These are phyloP conservation scores for Malus asiatica DNA, from an alignment of 306 rosid genomes.

Conservation along the genomic window DNA sequence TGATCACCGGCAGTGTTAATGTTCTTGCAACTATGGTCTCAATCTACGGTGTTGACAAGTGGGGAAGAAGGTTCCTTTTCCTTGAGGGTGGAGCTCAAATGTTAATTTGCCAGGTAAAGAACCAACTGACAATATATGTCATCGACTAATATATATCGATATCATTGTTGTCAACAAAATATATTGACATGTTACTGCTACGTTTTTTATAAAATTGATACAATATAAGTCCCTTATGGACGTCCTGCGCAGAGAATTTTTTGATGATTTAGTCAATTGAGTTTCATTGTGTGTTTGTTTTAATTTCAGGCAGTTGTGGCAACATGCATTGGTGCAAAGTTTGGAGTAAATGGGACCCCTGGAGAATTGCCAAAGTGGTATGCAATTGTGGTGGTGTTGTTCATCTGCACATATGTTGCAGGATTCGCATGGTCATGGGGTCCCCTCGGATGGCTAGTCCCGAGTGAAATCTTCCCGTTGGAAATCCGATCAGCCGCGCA, in stretches of 20 bases:
- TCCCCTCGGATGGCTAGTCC: constrained; percentile 92
- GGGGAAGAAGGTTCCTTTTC: constrained; percentile 87
- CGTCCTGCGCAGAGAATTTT: background rate
- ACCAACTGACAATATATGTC: too few relatives aligned
- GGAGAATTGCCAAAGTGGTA: constrained; percentile 81
- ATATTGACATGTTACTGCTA: background rate
- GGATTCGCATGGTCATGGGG: constrained; percentile 99
- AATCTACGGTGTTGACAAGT: constrained; percentile 75
- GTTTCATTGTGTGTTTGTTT: background rate
- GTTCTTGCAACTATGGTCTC: constrained; percentile 63
- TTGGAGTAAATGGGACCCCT: constrained; percentile 59
- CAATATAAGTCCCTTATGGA: background rate
- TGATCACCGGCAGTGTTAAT: constrained; percentile 74
- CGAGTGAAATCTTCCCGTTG: constrained; percentile 86
- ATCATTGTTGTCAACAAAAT: too few relatives aligned
- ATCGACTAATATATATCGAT: too few relatives aligned
- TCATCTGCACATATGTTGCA: constrained; percentile 80
- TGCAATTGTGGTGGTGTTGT: constrained; percentile 74
- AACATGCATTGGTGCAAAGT: constrained; percentile 64
- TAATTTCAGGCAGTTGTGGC: constrained; percentile 43
- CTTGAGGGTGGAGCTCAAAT: constrained; percentile 79
- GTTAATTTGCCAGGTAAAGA: constrained; percentile 73
- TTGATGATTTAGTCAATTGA: background rate
- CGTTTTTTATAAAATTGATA: too few relatives aligned
- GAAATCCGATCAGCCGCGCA: constrained; percentile 94